Evolutionary conservation across 1,139 yeast genomes (phyloP).

Genomic region (Debaryomyces robertsiae): DNA sequence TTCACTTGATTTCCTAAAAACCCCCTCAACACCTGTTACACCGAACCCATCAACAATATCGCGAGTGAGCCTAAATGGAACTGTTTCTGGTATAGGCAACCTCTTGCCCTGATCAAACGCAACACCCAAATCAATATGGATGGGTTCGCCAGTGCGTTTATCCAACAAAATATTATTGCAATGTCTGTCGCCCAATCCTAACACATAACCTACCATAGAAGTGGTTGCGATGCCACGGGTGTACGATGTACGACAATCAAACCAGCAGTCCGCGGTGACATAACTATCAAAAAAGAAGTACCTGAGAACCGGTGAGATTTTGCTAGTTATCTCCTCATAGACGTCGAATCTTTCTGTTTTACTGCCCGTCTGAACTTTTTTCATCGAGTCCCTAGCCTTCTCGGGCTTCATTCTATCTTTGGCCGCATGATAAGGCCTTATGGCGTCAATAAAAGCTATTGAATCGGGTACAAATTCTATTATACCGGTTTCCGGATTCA

Average conservation of each 20-base stretch:
- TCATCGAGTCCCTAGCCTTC: conserved; percentile 70
- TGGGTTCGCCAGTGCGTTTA: conserved; percentile 77
- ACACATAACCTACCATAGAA: conserved; percentile 81
- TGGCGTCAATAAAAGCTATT: conserved; percentile 65
- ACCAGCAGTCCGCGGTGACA: conserved; percentile 72
- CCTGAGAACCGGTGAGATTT: conserved; percentile 68
- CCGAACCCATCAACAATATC: conserved; percentile 96
- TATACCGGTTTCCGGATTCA: conserved; percentile 85
- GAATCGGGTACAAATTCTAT: conserved; percentile 89
- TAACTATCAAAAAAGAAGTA: conserved; percentile 73
- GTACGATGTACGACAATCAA: conserved; percentile 61
- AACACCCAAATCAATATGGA: conserved; percentile 94
- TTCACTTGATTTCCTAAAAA: conserved; percentile 72
- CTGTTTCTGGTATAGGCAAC: conserved; percentile 86
- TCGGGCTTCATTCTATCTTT: conserved; percentile 47
- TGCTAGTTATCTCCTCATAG: conserved; percentile 51
- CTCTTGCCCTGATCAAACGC: conserved; percentile 92
- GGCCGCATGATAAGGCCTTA: conserved; percentile 58
- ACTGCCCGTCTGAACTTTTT: conserved; percentile 51
- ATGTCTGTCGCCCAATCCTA: conserved; percentile 96
- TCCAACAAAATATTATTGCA: conserved; percentile 89
- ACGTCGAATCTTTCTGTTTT: conserved; percentile 49
- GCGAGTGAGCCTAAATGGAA: conserved; percentile 88
- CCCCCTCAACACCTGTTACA: conserved; percentile 74
- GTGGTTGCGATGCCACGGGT: conserved; percentile 81